phyloP scores from a whole-genome alignment of 2,329 filamentous ascomycete species.

The Onygena corvina region DNA sequence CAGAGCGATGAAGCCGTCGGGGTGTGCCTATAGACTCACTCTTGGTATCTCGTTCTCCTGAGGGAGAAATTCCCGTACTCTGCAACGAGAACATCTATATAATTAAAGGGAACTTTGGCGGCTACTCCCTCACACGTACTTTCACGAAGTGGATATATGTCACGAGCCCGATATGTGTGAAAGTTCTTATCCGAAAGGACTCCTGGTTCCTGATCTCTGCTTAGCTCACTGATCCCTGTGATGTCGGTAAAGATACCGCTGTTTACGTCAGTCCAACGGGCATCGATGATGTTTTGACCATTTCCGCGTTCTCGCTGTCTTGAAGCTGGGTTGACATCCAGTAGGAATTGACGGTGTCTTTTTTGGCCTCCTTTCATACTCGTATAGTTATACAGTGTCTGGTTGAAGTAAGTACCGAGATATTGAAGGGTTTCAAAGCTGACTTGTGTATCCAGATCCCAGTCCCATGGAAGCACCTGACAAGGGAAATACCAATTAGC shows the following conservation, averaged over 20 bases:
- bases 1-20: neutral
- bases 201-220: constrained; percentile 48
- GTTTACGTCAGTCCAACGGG: constrained; percentile 63
- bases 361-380: constrained; percentile 27
- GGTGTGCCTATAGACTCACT: constrained; percentile 20
- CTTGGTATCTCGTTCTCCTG: constrained; percentile 26
- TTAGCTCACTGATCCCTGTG: constrained; percentile 59
- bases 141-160: constrained; percentile 64
- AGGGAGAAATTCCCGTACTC: constrained; percentile 31
- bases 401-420: constrained; percentile 56
- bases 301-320: constrained; percentile 50
- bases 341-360: constrained; percentile 48
- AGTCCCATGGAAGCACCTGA: constrained; percentile 69
- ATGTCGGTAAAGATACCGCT: constrained; percentile 78
- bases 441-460: constrained; percentile 73
- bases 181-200: constrained; percentile 70
- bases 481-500: constrained; percentile 62
- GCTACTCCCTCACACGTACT: constrained; percentile 63
- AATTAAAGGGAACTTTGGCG: constrained; percentile 51
- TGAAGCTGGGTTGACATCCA: constrained; percentile 66
- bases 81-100: constrained; percentile 28
- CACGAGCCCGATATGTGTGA: constrained; percentile 57
- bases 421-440: constrained; percentile 53
- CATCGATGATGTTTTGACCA: constrained; percentile 70
- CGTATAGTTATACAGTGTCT: constrained; percentile 45